These are phyloP conservation scores for Hypoxylon sp. DNA, from an alignment of 2,329 filamentous ascomycete species.

Conservation along the genomic window DNA sequence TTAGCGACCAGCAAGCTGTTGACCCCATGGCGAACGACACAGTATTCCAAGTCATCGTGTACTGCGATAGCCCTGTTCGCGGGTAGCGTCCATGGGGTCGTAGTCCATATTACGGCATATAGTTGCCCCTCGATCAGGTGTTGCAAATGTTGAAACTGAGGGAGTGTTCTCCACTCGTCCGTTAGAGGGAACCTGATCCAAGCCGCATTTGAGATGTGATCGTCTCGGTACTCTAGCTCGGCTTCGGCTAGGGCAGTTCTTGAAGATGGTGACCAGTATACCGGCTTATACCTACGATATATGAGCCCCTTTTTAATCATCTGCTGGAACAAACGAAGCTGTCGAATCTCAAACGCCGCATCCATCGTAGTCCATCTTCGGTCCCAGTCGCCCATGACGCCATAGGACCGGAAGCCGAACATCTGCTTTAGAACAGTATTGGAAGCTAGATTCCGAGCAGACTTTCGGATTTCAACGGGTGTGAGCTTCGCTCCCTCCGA, in stretches of 20 bases:
- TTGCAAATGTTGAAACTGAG: constrained; percentile 58
- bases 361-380: constrained; percentile 86
- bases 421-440: constrained; percentile 81
- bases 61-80: constrained; percentile 93
- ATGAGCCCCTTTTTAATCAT: constrained; percentile 82
- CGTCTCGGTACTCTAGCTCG: constrained; percentile 86
- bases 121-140: constrained; percentile 65
- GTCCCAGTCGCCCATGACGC: constrained; percentile 86
- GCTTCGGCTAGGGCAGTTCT: constrained; percentile 85
- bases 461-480: constrained; percentile 72
- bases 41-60: constrained; percentile 80
- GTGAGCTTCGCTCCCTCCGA: constrained; percentile 59
- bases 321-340: constrained; percentile 80
- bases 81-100: constrained; percentile 96
- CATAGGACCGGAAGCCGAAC: constrained; percentile 79
- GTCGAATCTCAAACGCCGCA: constrained; percentile 78
- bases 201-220: constrained; percentile 79
- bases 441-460: constrained; percentile 75
- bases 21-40: constrained; percentile 70
- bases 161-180: constrained; percentile 56
- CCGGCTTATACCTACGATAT: constrained; percentile 84
- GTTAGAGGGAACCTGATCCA: constrained; percentile 84
- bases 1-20: constrained; percentile 80
- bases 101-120: constrained; percentile 96
- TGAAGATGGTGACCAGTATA: constrained; percentile 89